phyloP scores from a whole-genome alignment of 2,329 filamentous ascomycete species.

The Ceratocystis eucalypticola region DNA sequence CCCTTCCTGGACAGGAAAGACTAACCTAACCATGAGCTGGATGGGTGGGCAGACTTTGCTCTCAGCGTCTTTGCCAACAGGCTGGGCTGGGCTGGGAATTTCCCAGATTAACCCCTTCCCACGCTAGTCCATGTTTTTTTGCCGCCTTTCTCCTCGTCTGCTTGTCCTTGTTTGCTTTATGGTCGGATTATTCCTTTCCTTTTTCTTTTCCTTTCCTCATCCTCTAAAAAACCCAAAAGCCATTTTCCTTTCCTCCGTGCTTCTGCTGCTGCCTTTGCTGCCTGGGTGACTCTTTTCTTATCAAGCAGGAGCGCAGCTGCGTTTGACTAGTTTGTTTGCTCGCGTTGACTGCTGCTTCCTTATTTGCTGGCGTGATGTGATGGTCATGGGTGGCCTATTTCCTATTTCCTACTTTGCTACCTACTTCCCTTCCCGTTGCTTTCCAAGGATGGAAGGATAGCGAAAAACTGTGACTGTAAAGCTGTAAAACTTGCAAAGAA shows the following conservation, averaged over 20 bases:
- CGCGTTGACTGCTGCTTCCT: no score
- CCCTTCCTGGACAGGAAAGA: neutral
- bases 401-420: no score
- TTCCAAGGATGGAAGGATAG: no score
- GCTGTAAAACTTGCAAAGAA: neutral
- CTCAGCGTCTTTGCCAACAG: no score
- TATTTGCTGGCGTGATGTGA: neutral
- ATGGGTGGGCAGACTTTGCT: no score
- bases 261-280: neutral
- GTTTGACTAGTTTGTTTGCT: neutral
- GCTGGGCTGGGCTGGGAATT: no score
- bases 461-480: neutral
- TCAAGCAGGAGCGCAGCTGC: neutral
- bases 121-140: neutral
- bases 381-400: neutral
- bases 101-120: neutral
- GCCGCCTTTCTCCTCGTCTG: neutral
- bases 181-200: neutral
- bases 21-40: neutral
- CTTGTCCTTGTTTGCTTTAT: neutral
- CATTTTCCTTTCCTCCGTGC: neutral
- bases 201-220: neutral
- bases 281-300: neutral
- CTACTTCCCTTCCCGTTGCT: no score
- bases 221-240: neutral